These are phyloP conservation scores for Lentinula guzmanii DNA, from an alignment of 768 basidiomycete species.

Conservation along the genomic window DNA sequence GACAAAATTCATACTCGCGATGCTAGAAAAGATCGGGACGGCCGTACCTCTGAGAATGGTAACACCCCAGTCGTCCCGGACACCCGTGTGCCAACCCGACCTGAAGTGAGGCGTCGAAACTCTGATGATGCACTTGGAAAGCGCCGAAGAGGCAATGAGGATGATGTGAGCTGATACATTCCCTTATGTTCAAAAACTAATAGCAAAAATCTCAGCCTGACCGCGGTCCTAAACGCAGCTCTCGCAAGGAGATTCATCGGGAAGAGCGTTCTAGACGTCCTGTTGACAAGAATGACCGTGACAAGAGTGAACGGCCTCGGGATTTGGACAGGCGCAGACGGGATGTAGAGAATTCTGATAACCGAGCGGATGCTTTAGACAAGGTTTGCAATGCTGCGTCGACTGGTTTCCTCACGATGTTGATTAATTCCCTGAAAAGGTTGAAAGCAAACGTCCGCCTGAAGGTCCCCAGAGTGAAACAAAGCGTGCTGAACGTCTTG, in stretches of 20 bases:
- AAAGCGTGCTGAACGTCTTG: neutral
- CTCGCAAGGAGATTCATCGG: constrained; percentile 71
- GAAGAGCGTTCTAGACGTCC: constrained; percentile 62
- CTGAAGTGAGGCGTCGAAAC: constrained; percentile 55
- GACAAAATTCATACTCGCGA: constrained; percentile 57
- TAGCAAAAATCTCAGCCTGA: constrained; percentile 42
- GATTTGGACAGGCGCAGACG: constrained; percentile 66
- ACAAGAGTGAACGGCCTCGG: constrained; percentile 42
- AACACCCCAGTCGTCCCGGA: constrained; percentile 31
- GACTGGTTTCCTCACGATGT: neutral
- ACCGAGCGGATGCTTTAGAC: constrained; percentile 42
- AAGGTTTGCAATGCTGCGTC: constrained; percentile 40
- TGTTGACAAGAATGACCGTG: constrained; percentile 59
- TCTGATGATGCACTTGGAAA: constrained; percentile 70
- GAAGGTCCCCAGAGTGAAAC: constrained; percentile 33
- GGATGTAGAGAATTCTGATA: constrained; percentile 52
- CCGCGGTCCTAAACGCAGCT: constrained; percentile 72
- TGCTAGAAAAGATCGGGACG: constrained; percentile 58
- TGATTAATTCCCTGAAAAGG: constrained; percentile 21
- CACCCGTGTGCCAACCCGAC: constrained; percentile 52
- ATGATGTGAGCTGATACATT: constrained; percentile 51
- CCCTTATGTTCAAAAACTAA: neutral
- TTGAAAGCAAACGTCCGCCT: constrained; percentile 47
- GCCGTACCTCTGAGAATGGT: constrained; percentile 26
- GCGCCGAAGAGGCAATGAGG: constrained; percentile 60